phyloP scores from a whole-genome alignment of 2,329 filamentous ascomycete species.

The Penicillium sp. region DNA sequence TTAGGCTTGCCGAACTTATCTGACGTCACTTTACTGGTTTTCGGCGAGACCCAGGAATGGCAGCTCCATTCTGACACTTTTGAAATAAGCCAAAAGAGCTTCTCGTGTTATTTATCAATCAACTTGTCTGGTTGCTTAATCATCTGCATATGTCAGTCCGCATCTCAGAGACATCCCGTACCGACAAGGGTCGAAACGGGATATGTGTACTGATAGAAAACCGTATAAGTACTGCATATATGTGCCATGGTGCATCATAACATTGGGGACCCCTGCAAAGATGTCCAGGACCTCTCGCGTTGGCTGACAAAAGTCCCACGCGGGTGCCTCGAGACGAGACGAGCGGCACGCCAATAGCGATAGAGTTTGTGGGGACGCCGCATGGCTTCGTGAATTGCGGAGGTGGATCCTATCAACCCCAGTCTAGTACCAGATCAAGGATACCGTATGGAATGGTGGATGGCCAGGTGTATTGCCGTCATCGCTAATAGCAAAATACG shows the following conservation, averaged over 20 bases:
- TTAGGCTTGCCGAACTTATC: not conserved
- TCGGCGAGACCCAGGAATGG: not conserved
- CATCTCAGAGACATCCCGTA: not conserved
- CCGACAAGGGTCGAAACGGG: not conserved
- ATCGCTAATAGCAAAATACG: slow-evolving; percentile 1
- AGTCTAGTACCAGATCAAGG: slow-evolving; percentile 1
- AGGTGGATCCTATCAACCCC: slow-evolving; percentile 11
- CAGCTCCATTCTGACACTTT: not conserved
- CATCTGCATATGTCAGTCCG: not conserved
- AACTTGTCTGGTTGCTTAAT: not conserved
- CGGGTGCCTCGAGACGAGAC: slow-evolving; percentile 6
- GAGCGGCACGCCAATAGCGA: not conserved
- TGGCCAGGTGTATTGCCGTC: slow-evolving; percentile 1
- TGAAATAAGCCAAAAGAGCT: not conserved
- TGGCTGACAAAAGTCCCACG: not conserved
- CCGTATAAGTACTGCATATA: not conserved
- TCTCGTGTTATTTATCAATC: not conserved
- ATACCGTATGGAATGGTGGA: slow-evolving; percentile 6
- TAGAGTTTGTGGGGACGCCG: slow-evolving; percentile 2
- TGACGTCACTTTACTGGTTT: not conserved
- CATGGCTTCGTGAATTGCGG: slow-evolving; percentile 1
- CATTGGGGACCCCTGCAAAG: not conserved
- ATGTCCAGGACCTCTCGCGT: not conserved
- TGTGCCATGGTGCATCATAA: not conserved
- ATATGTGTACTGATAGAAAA: not conserved